These are phyloP conservation scores for Cruciata laevipes DNA, from an alignment of 257 asterid species.

Conservation along the genomic window DNA sequence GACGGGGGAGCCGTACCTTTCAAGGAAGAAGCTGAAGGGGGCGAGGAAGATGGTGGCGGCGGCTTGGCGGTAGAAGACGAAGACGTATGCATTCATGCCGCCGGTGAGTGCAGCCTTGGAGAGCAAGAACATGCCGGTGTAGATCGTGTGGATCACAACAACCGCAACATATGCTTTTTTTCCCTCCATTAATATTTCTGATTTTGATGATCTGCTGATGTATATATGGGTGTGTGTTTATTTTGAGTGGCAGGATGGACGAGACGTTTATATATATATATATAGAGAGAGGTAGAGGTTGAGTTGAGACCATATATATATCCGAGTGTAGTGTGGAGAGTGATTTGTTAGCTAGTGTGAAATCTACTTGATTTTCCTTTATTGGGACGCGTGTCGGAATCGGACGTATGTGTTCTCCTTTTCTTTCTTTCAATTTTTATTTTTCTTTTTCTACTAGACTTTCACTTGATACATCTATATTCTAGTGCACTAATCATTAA, in stretches of 20 bases:
- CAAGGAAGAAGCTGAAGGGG: constrained; percentile 53
- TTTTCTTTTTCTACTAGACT: no score
- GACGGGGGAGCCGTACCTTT: constrained; percentile 31
- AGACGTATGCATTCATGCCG: constrained; percentile 75
- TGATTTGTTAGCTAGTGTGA: neutral
- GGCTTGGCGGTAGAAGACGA: constrained; percentile 83
- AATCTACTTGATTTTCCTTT: neutral
- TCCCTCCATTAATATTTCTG: constrained; percentile 24
- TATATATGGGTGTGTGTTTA: no score
- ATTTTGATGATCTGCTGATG: neutral
- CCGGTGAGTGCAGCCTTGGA: constrained; percentile 75
- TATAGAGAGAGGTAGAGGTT: no score
- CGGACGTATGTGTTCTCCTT: neutral
- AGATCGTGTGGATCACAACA: constrained; percentile 38
- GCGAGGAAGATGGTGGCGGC: constrained; percentile 63
- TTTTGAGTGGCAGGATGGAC: neutral
- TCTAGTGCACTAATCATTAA: no score
- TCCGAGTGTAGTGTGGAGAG: neutral
- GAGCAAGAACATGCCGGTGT: constrained; percentile 73
- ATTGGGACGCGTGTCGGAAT: neutral
- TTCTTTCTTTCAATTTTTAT: neutral
- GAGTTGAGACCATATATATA: neutral
- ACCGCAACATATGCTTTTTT: constrained; percentile 38
- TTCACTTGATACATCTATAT: no score
- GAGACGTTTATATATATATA: neutral